phyloP scores from a whole-genome alignment of 2,329 filamentous ascomycete genomes.

The Penicillium hordei region DNA sequence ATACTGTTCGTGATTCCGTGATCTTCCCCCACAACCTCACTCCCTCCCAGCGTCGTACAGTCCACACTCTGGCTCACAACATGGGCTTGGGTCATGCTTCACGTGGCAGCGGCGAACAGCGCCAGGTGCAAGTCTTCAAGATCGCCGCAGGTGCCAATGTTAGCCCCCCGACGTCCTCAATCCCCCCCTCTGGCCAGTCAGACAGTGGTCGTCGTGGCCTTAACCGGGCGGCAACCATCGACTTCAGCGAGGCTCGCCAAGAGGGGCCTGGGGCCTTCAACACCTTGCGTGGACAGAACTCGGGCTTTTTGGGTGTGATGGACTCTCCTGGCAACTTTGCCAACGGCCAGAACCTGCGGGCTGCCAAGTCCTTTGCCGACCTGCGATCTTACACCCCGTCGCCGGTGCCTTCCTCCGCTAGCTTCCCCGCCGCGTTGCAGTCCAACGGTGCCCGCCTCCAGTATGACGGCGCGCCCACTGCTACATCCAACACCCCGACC shows the following conservation, averaged over 20 bases:
- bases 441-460: conserved; percentile 63
- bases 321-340: conserved; percentile 69
- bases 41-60: conserved; percentile 80
- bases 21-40: conserved; percentile 80
- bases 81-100: conserved; percentile 91
- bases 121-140: conserved; percentile 84
- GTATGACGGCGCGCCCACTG: conserved; percentile 57
- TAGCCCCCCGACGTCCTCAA: conserved; percentile 63
- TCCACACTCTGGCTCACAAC: conserved; percentile 92
- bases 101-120: conserved; percentile 79
- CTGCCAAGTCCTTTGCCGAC: conserved; percentile 95
- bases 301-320: conserved; percentile 79
- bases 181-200: conserved; percentile 63
- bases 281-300: conserved; percentile 71
- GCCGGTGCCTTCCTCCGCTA: conserved; percentile 83
- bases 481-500: conserved; percentile 64
- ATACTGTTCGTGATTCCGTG: conserved; percentile 71
- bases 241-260: conserved; percentile 81
- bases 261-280: conserved; percentile 69
- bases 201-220: conserved; percentile 81
- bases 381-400: conserved; percentile 93
- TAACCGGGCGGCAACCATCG: conserved; percentile 93
- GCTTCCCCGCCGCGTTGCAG: conserved; percentile 71
- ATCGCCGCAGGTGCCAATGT: conserved; percentile 54
- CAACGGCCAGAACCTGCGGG: conserved; percentile 76